Conservation (phyloP, 2,329 filamentous ascomycete species). For the Achaetomium macrosporum region DNA sequence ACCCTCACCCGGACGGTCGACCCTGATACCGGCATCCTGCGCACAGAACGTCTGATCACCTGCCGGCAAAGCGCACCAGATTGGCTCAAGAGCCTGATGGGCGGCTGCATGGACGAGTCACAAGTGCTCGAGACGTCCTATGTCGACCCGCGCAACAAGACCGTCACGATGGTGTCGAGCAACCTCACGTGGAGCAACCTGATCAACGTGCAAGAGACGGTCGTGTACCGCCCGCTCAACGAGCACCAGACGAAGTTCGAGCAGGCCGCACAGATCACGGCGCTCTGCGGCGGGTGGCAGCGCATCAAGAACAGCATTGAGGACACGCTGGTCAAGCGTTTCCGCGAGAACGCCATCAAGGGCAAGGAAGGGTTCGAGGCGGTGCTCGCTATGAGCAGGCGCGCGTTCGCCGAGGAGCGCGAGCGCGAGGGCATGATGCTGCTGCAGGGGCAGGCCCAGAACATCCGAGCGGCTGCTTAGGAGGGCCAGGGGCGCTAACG, state of each 20-base stretch:
- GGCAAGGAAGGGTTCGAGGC: conserved; percentile 93
- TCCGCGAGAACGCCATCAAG: conserved; percentile 84
- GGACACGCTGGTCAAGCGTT: conserved; percentile 80
- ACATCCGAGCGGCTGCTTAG: conserved; percentile 25
- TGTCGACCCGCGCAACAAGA: conserved; percentile 76
- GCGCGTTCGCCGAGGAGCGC: conserved; percentile 86
- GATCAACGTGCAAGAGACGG: conserved; percentile 86
- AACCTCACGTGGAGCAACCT: conserved; percentile 93
- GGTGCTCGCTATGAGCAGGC: conserved; percentile 86
- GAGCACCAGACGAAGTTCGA: conserved; percentile 67
- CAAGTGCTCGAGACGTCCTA: conserved; percentile 95
- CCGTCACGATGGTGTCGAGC: conserved; percentile 92
- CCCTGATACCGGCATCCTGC: conserved; percentile 51
- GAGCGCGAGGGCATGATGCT: conserved; percentile 46
- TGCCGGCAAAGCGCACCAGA: conserved; percentile 62
- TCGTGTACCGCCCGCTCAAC: conserved; percentile 66
- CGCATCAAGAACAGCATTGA: conserved; percentile 95
- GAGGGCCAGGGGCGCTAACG: neutral
- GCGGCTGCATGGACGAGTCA: conserved; percentile 65
- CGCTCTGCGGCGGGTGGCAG: conserved; percentile 93
- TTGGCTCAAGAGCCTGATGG: conserved; percentile 76
- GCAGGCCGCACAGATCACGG: conserved; percentile 89
- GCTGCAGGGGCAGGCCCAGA: conserved; percentile 27
- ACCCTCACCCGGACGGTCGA: conserved; percentile 68
- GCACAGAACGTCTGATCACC: conserved; percentile 57